These are phyloP conservation scores for Mucor lusitanicus DNA, from an alignment of 371 early-diverging fungal species.

Conservation along the genomic window DNA sequence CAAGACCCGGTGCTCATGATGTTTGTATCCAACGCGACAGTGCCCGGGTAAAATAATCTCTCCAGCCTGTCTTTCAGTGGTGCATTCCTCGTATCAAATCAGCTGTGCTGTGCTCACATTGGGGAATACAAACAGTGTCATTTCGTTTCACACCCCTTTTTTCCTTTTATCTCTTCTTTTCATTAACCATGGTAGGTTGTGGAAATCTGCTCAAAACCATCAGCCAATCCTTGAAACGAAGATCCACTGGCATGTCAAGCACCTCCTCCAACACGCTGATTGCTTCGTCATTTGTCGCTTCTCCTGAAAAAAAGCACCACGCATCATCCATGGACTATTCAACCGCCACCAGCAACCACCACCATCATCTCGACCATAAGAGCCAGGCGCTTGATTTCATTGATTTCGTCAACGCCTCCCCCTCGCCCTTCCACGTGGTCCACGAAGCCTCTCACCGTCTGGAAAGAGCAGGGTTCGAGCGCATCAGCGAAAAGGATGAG, in stretches of 20 bases:
- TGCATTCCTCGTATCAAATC: no score
- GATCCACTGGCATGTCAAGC: constrained; percentile 11
- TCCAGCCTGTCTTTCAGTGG: no score
- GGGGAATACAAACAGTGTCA: background rate
- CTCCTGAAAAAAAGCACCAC: constrained; percentile 1
- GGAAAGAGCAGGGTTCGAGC: constrained; percentile 70
- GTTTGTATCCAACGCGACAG: no score
- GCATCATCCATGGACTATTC: constrained; percentile 7
- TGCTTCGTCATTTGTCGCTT: constrained; percentile 13
- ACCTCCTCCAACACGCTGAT: constrained; percentile 15
- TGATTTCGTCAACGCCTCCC: constrained; percentile 84
- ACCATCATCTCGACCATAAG: background rate
- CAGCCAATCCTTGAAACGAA: constrained; percentile 11
- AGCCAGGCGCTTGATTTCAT: constrained; percentile 61
- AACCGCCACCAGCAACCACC: background rate
- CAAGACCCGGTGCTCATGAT: no score
- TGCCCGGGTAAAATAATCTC: no score
- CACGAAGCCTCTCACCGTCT: constrained; percentile 67
- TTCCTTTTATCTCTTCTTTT: background rate
- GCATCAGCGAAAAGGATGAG: constrained; percentile 78
- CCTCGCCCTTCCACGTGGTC: constrained; percentile 93
- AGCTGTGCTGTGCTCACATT: background rate
- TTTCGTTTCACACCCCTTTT: background rate
- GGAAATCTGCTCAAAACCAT: constrained; percentile 12
- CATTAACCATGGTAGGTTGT: constrained; percentile 19